Evolutionary conservation across 257 asterid genomes (phyloP).

Genomic region (Rauvolfia tetraphylla): DNA sequence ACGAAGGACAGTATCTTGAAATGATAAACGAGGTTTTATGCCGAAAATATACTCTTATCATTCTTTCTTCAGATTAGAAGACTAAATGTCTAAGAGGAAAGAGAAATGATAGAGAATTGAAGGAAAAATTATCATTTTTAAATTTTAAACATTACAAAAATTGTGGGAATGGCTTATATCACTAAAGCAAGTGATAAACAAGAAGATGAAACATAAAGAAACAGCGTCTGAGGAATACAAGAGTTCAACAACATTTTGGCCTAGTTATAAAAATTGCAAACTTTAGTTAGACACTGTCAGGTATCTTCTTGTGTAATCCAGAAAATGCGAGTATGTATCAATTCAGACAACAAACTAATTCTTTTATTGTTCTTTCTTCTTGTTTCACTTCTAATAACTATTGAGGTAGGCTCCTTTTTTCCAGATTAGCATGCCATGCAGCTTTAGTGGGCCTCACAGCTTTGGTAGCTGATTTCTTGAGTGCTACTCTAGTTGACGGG

Average conservation of each 20-base stretch:
- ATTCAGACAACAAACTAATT: neutral
- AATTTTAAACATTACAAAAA: neutral
- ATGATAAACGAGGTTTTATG: neutral
- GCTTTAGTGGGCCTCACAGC: neutral
- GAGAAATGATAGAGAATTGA: neutral
- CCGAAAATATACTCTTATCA: neutral
- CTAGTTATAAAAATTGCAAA: neutral
- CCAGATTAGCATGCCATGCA: neutral
- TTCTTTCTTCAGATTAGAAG: neutral
- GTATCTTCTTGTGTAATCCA: too few relatives aligned
- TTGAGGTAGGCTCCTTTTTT: neutral
- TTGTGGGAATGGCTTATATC: neutral
- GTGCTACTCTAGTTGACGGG: neutral
- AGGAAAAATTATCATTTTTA: neutral
- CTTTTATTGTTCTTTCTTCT: neutral
- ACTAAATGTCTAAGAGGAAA: neutral
- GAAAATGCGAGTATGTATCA: neutral
- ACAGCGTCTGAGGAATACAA: neutral
- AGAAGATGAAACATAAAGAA: slow-evolving; percentile 7
- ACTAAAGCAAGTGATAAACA: neutral
- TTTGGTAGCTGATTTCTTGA: neutral
- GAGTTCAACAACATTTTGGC: too few relatives aligned
- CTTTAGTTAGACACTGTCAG: neutral
- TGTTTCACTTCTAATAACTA: too few relatives aligned
- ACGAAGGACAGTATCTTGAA: neutral